These are phyloP conservation scores for Metarhizium guizhouense DNA, from an alignment of 2,329 filamentous ascomycete genomes.

Conservation along the genomic window DNA sequence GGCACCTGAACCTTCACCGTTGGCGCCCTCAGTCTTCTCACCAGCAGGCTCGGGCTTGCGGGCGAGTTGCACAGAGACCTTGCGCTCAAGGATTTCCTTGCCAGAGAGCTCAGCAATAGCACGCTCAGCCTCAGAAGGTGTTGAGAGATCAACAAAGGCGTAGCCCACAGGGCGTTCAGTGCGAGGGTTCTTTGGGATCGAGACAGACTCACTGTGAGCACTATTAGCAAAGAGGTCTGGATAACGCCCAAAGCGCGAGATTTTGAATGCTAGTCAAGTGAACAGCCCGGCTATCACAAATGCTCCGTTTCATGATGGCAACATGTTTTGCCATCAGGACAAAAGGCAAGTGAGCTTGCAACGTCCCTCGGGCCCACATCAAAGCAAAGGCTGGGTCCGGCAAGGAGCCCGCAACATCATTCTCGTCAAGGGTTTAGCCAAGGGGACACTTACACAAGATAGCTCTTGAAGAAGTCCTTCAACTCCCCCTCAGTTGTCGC, in stretches of 20 bases:
- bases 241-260: background rate
- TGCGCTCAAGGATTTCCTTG: constrained; percentile 95
- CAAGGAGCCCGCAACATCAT: background rate
- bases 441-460: constrained; percentile 77
- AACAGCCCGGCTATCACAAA: background rate
- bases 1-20: constrained; percentile 64
- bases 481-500: constrained; percentile 99
- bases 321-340: background rate
- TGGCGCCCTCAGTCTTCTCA: constrained; percentile 65
- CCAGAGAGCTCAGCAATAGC: constrained; percentile 93
- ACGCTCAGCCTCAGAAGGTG: constrained; percentile 86
- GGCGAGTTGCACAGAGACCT: constrained; percentile 97
- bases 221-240: constrained; percentile 1
- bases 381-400: background rate
- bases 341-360: background rate
- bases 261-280: background rate
- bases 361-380: background rate
- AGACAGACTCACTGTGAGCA: constrained; percentile 77
- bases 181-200: constrained; percentile 98
- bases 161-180: constrained; percentile 98
- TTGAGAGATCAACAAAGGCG: constrained; percentile 96
- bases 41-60: constrained; percentile 87
- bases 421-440: background rate
- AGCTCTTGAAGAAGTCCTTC: constrained; percentile 99
- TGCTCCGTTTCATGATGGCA: background rate